Conservation (phyloP, 2,329 filamentous ascomycete species). For the Myriosclerotinia scirpicola region DNA sequence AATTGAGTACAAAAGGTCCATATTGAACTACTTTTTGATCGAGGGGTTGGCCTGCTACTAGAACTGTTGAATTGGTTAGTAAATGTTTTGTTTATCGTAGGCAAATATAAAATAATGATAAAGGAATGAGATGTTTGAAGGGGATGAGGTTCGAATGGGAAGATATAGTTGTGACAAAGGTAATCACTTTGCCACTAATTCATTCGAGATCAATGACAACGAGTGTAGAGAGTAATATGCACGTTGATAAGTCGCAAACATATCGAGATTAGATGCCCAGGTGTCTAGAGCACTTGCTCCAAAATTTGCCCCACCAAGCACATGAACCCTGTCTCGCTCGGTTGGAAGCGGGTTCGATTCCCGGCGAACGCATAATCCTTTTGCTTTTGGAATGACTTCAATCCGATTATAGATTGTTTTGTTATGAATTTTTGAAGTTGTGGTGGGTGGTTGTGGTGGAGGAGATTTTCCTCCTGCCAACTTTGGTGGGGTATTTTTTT, state of each 20-base stretch:
- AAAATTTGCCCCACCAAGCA: not conserved
- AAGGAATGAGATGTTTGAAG: not conserved
- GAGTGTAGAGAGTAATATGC: not conserved
- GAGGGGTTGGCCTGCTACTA: constrained; percentile 76
- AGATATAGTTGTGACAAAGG: too few species aligned
- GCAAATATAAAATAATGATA: not conserved
- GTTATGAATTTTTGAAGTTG: not conserved
- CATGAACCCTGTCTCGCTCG: constrained; percentile 13
- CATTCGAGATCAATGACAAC: not conserved
- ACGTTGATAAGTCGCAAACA: not conserved
- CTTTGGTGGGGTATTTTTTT: not conserved
- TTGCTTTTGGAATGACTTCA: constrained; percentile 10
- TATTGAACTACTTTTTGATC: constrained; percentile 82
- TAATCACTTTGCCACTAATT: not conserved
- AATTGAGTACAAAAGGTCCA: constrained; percentile 78
- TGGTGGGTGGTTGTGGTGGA: not conserved
- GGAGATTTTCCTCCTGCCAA: not conserved
- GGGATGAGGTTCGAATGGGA: not conserved
- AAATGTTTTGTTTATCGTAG: constrained; percentile 5
- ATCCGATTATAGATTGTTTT: not conserved
- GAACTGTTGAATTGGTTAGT: constrained; percentile 46
- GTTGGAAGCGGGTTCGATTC: constrained; percentile 37
- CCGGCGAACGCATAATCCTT: constrained; percentile 34
- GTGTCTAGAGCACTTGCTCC: constrained; percentile 1
- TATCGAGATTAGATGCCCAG: not conserved